Percentiles rank a stretch among this genome's conserved stretches.
Evolutionary conservation across 2,329 filamentous ascomycete species (phyloP).

Genomic region (Pseudogymnoascus sp.): DNA sequence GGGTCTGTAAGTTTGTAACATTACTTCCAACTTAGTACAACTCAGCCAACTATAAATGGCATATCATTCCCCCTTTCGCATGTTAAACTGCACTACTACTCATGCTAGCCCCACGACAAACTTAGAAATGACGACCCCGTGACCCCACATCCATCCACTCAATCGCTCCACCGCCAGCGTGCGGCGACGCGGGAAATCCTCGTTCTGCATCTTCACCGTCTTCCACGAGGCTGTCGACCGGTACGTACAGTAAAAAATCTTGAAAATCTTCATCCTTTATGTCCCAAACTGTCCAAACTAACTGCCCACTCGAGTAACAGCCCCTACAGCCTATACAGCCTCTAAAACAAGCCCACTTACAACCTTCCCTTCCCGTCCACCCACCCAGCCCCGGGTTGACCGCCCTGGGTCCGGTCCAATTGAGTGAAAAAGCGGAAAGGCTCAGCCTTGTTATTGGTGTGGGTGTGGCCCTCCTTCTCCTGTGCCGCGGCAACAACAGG

Average conservation of each 20-base stretch:
- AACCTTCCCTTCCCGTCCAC: neutral
- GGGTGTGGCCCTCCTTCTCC: neutral
- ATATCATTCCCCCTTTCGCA: neutral
- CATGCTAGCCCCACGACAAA: neutral
- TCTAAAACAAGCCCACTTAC: neutral
- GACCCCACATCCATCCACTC: neutral
- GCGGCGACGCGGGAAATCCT: neutral
- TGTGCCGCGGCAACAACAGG: neutral
- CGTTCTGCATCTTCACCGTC: neutral
- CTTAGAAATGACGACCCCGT: neutral
- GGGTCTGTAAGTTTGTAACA: neutral
- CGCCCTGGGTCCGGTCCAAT: neutral
- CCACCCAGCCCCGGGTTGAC: neutral
- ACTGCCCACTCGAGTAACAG: neutral
- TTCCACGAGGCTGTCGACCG: neutral
- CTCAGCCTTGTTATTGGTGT: neutral
- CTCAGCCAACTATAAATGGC: neutral
- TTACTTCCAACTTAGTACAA: neutral
- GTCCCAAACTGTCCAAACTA: neutral
- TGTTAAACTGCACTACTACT: neutral
- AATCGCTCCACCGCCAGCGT: neutral
- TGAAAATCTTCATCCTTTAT: neutral
- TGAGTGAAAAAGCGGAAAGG: neutral
- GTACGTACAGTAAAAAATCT: neutral
- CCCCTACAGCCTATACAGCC: neutral